A percentile compares a stretch with the other conserved stretches of the same genome.
phyloP scores from a whole-genome alignment of 768 basidiomycete genomes.

The Termitomyces titanicus region DNA sequence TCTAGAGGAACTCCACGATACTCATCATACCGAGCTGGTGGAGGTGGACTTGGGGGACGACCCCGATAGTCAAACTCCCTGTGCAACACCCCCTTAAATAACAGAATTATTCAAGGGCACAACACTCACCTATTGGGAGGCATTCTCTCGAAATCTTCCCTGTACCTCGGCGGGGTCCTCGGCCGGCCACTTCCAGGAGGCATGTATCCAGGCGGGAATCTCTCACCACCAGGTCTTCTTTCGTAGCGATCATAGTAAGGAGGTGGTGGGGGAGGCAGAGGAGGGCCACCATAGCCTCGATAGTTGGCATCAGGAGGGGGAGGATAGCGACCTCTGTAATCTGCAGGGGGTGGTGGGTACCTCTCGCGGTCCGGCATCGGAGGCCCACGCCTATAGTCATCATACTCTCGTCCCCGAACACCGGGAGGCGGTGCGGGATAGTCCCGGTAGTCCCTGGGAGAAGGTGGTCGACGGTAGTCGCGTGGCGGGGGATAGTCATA shows the following conservation, averaged over 20 bases:
- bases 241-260: conserved; percentile 62
- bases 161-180: conserved; percentile 52
- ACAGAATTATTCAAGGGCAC: neutral
- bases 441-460: conserved; percentile 68
- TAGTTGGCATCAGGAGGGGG: conserved; percentile 50
- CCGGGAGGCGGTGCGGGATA: conserved; percentile 47
- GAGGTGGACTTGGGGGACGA: conserved; percentile 50
- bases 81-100: neutral
- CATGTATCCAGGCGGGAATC: conserved; percentile 38
- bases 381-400: conserved; percentile 60
- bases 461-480: conserved; percentile 59
- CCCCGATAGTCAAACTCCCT: conserved; percentile 62
- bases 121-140: conserved; percentile 49
- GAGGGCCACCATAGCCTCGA: conserved; percentile 48
- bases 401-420: conserved; percentile 60
- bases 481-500: conserved; percentile 61
- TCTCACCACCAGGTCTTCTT: conserved; percentile 50
- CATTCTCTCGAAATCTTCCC: conserved; percentile 63
- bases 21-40: conserved; percentile 49
- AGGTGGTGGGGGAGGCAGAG: conserved; percentile 43
- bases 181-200: conserved; percentile 53
- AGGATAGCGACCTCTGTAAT: conserved; percentile 56
- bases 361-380: conserved; percentile 45
- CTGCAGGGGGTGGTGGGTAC: conserved; percentile 47
- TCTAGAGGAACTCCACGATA: conserved; percentile 47